Evolutionary conservation across 441 rosid genomes (phyloP).

Genomic region (Sinapis alba): DNA sequence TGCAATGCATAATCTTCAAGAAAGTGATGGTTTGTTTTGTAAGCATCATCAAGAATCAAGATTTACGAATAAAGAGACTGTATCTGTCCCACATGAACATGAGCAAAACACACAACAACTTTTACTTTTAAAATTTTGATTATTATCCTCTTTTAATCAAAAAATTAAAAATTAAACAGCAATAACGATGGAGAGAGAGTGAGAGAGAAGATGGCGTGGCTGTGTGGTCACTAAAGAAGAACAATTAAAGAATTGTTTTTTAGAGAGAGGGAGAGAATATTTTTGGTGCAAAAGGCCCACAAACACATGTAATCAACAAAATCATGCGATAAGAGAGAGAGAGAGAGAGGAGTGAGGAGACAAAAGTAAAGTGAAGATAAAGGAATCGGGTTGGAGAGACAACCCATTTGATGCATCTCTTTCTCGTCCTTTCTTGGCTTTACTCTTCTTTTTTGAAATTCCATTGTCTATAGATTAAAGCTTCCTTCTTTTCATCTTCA

Average conservation of each 20-base stretch:
- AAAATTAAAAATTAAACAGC: background rate
- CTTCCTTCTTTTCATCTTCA: conserved; percentile 20
- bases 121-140: conserved; percentile 23
- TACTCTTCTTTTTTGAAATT: conserved; percentile 38
- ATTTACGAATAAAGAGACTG: conserved; percentile 1
- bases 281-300: conserved; percentile 38
- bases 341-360: conserved; percentile 24
- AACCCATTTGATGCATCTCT: conserved; percentile 44
- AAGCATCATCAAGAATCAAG: conserved; percentile 37
- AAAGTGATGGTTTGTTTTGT: conserved; percentile 38
- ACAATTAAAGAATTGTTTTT: conserved; percentile 21
- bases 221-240: conserved; percentile 41
- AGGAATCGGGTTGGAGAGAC: conserved; percentile 27
- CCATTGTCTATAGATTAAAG: conserved; percentile 18
- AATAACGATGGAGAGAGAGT: conserved; percentile 19
- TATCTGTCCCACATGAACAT: conserved; percentile 34
- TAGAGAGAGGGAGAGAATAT: conserved; percentile 15
- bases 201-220: conserved; percentile 43
- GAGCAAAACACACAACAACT: conserved; percentile 31
- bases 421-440: conserved; percentile 30
- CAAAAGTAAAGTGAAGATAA: conserved; percentile 43
- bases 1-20: conserved; percentile 27
- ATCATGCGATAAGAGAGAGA: conserved; percentile 40
- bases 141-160: conserved; percentile 12
- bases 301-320: conserved; percentile 45